phyloP scores from a whole-genome alignment of 1,284 basidiomycete species.

The Ceratobasidium papillatum region DNA sequence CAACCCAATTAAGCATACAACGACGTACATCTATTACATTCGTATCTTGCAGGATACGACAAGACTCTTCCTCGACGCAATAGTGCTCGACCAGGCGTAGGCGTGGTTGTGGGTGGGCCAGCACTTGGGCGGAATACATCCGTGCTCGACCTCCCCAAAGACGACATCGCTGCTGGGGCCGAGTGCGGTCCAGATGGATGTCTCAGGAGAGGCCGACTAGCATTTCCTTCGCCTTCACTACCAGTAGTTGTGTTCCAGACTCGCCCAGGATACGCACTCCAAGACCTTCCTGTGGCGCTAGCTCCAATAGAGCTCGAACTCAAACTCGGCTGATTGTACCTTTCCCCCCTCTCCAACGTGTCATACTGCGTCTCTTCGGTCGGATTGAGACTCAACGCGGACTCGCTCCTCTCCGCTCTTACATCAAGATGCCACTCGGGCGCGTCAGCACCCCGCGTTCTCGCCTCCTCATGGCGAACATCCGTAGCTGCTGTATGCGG shows the following conservation, averaged over 20 bases:
- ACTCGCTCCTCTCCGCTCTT: background rate
- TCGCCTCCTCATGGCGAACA: conserved; percentile 63
- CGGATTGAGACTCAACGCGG: background rate
- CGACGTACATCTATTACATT: conserved; percentile 69
- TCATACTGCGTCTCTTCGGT: background rate
- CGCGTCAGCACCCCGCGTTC: conserved; percentile 64
- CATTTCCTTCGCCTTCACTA: background rate
- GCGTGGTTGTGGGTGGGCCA: conserved; percentile 66
- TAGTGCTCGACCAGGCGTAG: conserved; percentile 70
- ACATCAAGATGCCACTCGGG: conserved; percentile 8
- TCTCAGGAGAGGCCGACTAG: conserved; percentile 31
- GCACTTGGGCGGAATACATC: conserved; percentile 40
- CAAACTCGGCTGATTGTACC: background rate
- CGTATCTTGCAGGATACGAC: conserved; percentile 68
- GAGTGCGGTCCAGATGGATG: conserved; percentile 4
- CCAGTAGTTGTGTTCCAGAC: background rate
- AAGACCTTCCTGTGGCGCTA: background rate
- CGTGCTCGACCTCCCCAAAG: conserved; percentile 17
- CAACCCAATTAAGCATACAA: conserved; percentile 34
- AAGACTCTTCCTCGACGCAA: conserved; percentile 66
- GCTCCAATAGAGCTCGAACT: background rate
- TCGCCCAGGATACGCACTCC: conserved; percentile 27
- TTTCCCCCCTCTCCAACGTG: background rate
- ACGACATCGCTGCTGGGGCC: too few relatives aligned
- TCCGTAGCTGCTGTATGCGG: conserved; percentile 69